Evolutionary conservation across 257 asterid genomes (phyloP), one percentile per base, ranked within the genome.

Genomic region (Ajuga chamaepitys): DNA sequence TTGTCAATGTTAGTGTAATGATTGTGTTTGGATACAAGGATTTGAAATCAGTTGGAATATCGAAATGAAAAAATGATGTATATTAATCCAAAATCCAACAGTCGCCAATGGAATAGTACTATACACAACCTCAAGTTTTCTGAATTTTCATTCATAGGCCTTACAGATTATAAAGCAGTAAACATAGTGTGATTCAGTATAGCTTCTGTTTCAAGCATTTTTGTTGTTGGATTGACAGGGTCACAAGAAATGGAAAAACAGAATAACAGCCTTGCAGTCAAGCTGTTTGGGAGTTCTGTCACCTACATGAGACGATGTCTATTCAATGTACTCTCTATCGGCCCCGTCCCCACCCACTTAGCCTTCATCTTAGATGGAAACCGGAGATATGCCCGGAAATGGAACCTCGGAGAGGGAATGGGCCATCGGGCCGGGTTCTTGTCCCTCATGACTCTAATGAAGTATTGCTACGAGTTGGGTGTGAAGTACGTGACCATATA

Each of bases 301-400:
- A 34, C 67, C 80, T 70, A 53, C 71, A 42, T 81, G 80, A 77
- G 95, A 3, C 72, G 73, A 40, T 77, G 77, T 16, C 64, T 91
- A 28, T 85, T 88, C 35, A 28, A 40, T 0, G 64, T 83, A 16
- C 83, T 89, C 13, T 83, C 95, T 0, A 71, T 74, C 0, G 98
- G 97, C 14, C 87, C 91, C 12, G 45, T 87, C 1, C 95, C 98
- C 0, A 55, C 63, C 53, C 98, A 92, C 71, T 1, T 89, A 3
- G 89, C 91, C 22, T 85, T 92, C 58, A 89, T 88, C 18, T 14
- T 92, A 34, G 97, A 92, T 14, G 97, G 95, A 8, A 89, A 92
- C 45, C 73, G 97, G 34, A 78, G 97, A 73, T 92, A 71, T 6
- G 95, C 95, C 1, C 77, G 72, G 52, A 85, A 85, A 57, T 24